These are phyloP conservation scores for Petrea volubilis DNA, from an alignment of 257 asterid species.

Conservation along the genomic window DNA sequence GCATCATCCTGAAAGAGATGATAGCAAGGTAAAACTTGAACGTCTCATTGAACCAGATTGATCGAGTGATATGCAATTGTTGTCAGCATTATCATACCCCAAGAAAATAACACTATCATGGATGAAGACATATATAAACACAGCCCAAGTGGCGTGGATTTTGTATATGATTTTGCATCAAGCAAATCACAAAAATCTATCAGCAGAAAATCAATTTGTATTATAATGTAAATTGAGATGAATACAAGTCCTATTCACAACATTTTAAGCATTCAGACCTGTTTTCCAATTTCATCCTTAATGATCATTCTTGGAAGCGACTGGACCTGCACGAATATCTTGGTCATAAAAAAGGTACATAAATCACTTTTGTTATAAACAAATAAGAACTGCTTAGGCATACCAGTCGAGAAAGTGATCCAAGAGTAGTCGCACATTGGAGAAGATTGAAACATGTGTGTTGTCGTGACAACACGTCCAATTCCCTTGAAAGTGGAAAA, in stretches of 20 bases:
- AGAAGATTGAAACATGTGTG: slow-evolving; percentile 92
- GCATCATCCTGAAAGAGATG: background rate
- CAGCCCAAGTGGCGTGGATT: background rate
- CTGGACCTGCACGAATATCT: slow-evolving; percentile 67
- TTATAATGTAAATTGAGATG: slow-evolving; percentile 12
- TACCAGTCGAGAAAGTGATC: slow-evolving; percentile 94
- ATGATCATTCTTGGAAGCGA: slow-evolving; percentile 98
- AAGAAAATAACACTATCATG: background rate
- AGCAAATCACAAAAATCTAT: background rate
- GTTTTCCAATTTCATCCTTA: slow-evolving; percentile 90
- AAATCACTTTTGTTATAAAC: background rate
- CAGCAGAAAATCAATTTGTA: slow-evolving; percentile 7
- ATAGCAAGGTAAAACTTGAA: background rate
- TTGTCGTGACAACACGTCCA: slow-evolving; percentile 85
- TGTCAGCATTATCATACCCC: slow-evolving; percentile 1
- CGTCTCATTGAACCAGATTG: background rate
- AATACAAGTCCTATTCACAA: slow-evolving; percentile 9
- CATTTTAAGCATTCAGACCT: slow-evolving; percentile 44
- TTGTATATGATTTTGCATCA: slow-evolving; percentile 6
- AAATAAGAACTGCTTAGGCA: slow-evolving; percentile 19
- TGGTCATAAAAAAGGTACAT: background rate
- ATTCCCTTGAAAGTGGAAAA: slow-evolving; percentile 59
- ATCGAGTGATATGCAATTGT: background rate
- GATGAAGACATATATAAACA: slow-evolving; percentile 10
- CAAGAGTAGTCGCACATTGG: slow-evolving; percentile 88